These are phyloP conservation scores for Hemerocallis citrina DNA, from an alignment of 106 monocot species.

Conservation along the genomic window DNA sequence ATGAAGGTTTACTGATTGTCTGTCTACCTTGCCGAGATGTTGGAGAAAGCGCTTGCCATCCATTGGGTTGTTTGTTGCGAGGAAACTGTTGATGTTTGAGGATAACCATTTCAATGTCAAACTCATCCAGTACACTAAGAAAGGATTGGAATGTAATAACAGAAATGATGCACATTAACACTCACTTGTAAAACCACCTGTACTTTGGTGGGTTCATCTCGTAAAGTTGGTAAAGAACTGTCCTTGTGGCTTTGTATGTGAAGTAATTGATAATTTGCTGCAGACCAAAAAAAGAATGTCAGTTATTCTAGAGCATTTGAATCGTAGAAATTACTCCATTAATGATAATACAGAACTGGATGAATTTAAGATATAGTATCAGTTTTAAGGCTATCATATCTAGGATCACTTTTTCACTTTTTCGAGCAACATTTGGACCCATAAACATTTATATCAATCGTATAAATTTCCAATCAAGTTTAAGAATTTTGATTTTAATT, in stretches of 20 bases:
- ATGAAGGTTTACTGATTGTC: too few relatives aligned
- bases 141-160: background rate
- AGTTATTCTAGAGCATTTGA: background rate
- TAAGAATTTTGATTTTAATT: too few relatives aligned
- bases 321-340: background rate
- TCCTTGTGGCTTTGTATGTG: constrained; percentile 74
- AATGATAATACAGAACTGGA: too few relatives aligned
- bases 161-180: background rate
- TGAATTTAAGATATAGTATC: too few relatives aligned
- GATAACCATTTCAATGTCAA: too few relatives aligned
- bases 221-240: constrained; percentile 82
- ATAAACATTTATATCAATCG: too few relatives aligned
- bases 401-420: too few relatives aligned
- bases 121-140: background rate
- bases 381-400: too few relatives aligned
- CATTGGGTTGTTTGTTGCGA: constrained; percentile 39
- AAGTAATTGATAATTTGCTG: constrained; percentile 80
- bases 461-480: too few relatives aligned
- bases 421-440: too few relatives aligned
- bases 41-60: constrained; percentile 67
- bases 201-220: constrained; percentile 96
- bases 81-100: constrained; percentile 30
- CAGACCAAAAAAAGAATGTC: constrained; percentile 1
- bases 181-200: constrained; percentile 82
- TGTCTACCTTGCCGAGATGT: constrained; percentile 67